Evolutionary conservation across 495 filamentous ascomycete genomes (phyloP).

Genomic region (Lichenothelia convexa): DNA sequence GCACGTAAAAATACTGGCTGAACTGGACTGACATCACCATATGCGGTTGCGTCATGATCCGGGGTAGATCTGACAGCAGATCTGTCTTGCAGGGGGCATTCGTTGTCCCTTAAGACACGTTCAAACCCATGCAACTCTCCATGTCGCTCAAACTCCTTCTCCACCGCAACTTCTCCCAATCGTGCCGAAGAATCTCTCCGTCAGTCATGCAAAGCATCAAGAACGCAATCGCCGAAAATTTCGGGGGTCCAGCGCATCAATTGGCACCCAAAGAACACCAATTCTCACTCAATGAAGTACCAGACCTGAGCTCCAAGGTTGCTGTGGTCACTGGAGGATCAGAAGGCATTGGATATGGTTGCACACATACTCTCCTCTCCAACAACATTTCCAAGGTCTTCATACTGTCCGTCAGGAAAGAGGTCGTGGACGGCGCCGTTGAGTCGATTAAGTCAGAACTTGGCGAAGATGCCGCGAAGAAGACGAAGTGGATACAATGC

Average conservation of each 20-base stretch:
- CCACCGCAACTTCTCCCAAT: no score
- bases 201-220: constrained; percentile 13
- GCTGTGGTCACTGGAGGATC: constrained; percentile 24
- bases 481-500: constrained; percentile 21
- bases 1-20: no score
- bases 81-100: no score
- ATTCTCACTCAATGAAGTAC: constrained; percentile 20
- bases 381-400: constrained; percentile 23
- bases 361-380: constrained; percentile 19
- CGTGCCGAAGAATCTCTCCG: no score
- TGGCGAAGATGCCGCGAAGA: constrained; percentile 15
- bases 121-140: no score
- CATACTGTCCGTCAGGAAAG: constrained; percentile 16
- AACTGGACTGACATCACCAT: no score
- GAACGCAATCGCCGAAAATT: constrained; percentile 21
- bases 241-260: constrained; percentile 14
- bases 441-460: constrained; percentile 24
- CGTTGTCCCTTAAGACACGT: no score
- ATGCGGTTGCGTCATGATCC: no score
- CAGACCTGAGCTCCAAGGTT: constrained; percentile 20
- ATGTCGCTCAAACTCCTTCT: no score
- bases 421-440: constrained; percentile 32
- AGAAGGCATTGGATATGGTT: constrained; percentile 25
- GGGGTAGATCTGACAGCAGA: no score
- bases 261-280: constrained; percentile 12